These are phyloP conservation scores for Hura crepitans DNA, from an alignment of 441 rosid genomes.

Conservation along the genomic window DNA sequence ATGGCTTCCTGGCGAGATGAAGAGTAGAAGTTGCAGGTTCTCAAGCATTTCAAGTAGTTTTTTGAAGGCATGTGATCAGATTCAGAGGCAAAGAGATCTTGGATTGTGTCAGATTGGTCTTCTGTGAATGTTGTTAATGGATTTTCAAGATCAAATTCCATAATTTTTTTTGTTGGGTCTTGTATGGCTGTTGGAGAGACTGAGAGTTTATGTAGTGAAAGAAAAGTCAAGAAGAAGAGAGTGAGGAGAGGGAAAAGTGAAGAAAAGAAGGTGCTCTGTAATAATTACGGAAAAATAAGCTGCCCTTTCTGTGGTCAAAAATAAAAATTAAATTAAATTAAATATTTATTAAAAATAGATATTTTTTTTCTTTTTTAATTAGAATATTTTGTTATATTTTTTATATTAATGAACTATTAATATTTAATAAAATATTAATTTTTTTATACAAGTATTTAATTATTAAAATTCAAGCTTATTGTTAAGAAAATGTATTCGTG, in stretches of 20 bases:
- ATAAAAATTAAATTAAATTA: neutral
- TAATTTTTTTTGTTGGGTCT: constrained; percentile 6
- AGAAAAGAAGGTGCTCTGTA: constrained; percentile 18
- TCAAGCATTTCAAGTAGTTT: constrained; percentile 27
- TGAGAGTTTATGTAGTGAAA: constrained; percentile 2
- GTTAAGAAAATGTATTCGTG: too few relatives aligned
- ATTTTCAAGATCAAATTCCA: constrained; percentile 67
- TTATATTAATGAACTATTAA: too few relatives aligned
- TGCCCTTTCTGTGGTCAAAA: constrained; percentile 38
- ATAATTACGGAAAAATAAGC: constrained; percentile 39
- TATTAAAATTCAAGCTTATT: too few relatives aligned
- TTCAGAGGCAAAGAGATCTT: constrained; percentile 44
- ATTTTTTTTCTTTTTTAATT: neutral
- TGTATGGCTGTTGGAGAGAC: neutral
- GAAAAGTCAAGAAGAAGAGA: neutral
- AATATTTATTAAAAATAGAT: neutral
- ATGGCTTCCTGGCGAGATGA: constrained; percentile 47
- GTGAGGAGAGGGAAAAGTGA: constrained; percentile 16
- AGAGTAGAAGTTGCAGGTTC: constrained; percentile 24
- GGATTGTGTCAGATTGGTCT: constrained; percentile 20
- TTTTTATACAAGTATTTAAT: too few relatives aligned
- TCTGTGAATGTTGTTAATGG: constrained; percentile 38
- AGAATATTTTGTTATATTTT: neutral
- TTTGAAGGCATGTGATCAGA: constrained; percentile 53
- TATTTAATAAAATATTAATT: too few relatives aligned